These are phyloP conservation scores for Acacia pycnantha DNA, from an alignment of 331 rosid genomes.

Conservation along the genomic window DNA sequence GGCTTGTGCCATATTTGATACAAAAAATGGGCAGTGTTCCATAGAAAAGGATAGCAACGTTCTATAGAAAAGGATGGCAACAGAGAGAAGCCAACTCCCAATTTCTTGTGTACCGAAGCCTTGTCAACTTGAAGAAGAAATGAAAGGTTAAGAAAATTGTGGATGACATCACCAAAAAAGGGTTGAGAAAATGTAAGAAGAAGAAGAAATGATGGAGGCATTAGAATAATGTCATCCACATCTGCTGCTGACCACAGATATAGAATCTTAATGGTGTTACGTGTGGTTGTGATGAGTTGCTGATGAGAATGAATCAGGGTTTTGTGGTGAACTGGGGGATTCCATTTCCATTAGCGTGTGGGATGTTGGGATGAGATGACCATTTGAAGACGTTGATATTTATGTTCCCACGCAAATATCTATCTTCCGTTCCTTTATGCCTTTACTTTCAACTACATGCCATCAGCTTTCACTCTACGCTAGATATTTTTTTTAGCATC, in stretches of 20 bases:
- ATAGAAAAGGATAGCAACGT: no score
- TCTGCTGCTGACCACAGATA: background rate
- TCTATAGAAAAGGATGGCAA: no score
- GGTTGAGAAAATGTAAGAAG: background rate
- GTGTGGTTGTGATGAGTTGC: background rate
- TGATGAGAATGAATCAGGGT: background rate
- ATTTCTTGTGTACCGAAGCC: background rate
- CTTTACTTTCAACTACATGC: background rate
- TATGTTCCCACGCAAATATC: no score
- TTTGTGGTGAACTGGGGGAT: background rate
- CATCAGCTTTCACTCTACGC: background rate
- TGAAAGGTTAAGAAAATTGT: background rate
- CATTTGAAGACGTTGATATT: background rate
- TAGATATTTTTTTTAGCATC: no score
- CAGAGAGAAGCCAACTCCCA: no score
- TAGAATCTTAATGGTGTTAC: background rate
- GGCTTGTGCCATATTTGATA: no score
- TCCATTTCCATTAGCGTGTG: background rate
- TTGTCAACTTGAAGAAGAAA: background rate
- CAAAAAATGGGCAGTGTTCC: no score
- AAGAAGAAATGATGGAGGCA: no score
- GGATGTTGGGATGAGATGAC: no score
- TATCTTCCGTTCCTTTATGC: background rate
- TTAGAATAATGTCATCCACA: background rate
- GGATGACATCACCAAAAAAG: background rate